A percentile compares a stretch with the other conserved stretches of the same genome.
phyloP scores from a whole-genome alignment of 164 flowering plant genomes.

The Vitis labrusca region DNA sequence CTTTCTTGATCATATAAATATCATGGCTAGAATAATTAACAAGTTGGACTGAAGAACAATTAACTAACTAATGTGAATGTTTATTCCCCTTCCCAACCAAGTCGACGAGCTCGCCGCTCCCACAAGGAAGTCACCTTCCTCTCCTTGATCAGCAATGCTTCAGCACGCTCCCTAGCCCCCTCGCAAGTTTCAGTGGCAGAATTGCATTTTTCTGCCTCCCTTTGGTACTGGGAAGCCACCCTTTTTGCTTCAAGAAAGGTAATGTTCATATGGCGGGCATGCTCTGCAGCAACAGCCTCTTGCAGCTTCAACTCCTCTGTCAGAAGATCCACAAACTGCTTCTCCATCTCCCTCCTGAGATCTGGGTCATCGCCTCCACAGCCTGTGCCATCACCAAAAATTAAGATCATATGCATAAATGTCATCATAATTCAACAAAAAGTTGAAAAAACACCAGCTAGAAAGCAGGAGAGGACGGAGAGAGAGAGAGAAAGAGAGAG shows the following conservation, averaged over 20 bases:
- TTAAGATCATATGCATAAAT: no score
- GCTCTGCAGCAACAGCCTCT: slow-evolving; percentile 63
- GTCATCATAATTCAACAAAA: no score
- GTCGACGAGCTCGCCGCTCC: slow-evolving; percentile 71
- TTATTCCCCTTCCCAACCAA: slow-evolving; percentile 79
- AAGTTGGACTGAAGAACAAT: not conserved
- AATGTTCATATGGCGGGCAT: slow-evolving; percentile 62
- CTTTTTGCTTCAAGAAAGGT: slow-evolving; percentile 75
- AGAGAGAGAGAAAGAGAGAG: no score
- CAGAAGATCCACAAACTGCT: slow-evolving; percentile 81
- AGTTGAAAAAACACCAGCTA: no score
- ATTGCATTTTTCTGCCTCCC: slow-evolving; percentile 88
- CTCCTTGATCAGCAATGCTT: slow-evolving; percentile 65
- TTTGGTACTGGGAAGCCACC: slow-evolving; percentile 73
- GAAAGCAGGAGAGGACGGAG: no score
- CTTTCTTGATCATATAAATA: slow-evolving; percentile 1
- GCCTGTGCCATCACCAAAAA: slow-evolving; percentile 34
- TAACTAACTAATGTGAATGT: not conserved
- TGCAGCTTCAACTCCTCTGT: slow-evolving; percentile 81
- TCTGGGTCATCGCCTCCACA: slow-evolving; percentile 89
- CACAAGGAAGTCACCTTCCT: slow-evolving; percentile 68
- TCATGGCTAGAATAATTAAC: not conserved
- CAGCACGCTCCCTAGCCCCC: slow-evolving; percentile 77
- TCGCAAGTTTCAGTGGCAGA: slow-evolving; percentile 89
- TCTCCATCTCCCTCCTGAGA: slow-evolving; percentile 81